Evolutionary conservation across 176 grass and related monocot species (phyloP).

Genomic region (Oryza punctata): DNA sequence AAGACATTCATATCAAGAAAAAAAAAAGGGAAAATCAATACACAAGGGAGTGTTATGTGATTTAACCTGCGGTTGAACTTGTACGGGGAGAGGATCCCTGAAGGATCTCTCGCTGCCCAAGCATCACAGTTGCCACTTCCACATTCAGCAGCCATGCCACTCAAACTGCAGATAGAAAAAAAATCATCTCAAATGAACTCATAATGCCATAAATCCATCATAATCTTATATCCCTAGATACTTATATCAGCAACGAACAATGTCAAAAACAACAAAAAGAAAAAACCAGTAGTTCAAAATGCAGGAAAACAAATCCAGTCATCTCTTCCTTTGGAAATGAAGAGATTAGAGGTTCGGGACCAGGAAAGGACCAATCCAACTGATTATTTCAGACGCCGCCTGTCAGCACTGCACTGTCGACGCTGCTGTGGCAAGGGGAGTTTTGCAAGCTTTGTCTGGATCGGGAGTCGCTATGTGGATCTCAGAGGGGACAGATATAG

Average conservation of each 20-base stretch:
- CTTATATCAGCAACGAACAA: not conserved
- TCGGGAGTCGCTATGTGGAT: not conserved
- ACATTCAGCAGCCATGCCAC: conserved; percentile 47
- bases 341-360: not conserved
- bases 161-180: not conserved
- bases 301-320: not conserved
- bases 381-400: not conserved
- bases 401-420: not conserved
- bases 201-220: not conserved
- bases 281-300: not conserved
- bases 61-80: conserved; percentile 69
- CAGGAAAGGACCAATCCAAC: not conserved
- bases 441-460: not conserved
- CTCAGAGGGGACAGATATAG: too few species aligned
- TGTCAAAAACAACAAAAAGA: not conserved
- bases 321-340: not conserved
- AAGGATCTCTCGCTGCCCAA: conserved; percentile 71
- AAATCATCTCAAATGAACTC: not conserved
- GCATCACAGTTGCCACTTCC: conserved; percentile 55
- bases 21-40: not conserved
- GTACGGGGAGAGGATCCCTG: conserved; percentile 70
- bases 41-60: not conserved
- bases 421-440: not conserved
- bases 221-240: not conserved
- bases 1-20: not conserved